phyloP scores from a whole-genome alignment of 352 stramenopile genomes.

The Poterioochromonas sp. region DNA sequence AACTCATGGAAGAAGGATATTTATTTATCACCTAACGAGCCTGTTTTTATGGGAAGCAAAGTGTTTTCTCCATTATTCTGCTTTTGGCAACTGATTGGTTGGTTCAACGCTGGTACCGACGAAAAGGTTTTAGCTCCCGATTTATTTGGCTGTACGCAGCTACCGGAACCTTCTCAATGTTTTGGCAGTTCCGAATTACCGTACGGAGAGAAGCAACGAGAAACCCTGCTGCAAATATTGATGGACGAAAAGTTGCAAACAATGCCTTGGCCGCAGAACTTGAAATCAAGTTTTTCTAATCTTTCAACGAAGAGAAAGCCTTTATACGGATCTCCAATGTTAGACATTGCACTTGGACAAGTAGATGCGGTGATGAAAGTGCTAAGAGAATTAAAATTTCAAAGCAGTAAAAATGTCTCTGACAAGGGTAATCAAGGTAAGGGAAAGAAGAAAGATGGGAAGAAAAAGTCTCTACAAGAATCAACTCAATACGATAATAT shows the following conservation, averaged over 20 bases:
- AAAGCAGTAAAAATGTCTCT: neutral
- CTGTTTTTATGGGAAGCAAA: neutral
- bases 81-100: slow-evolving; percentile 28
- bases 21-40: slow-evolving; percentile 1
- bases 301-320: neutral
- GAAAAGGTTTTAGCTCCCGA: neutral
- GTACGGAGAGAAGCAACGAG: neutral
- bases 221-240: neutral
- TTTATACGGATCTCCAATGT: slow-evolving; percentile 5
- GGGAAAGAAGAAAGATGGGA: neutral
- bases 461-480: neutral
- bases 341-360: slow-evolving; percentile 1
- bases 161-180: neutral
- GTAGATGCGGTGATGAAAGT: neutral
- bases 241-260: neutral
- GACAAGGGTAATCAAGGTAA: neutral
- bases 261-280: neutral
- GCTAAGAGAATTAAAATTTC: neutral
- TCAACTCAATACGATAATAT: slow-evolving; percentile 2
- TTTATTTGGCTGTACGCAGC: neutral
- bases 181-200: neutral
- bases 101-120: slow-evolving; percentile 28
- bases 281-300: neutral
- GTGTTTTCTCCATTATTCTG: neutral
- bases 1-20: too few relatives aligned